Evolutionary conservation across 2,329 filamentous ascomycete genomes (phyloP), one percentile per base, ranked within the genome.

Genomic region (Hymenotorrendiella dingleyae): DNA sequence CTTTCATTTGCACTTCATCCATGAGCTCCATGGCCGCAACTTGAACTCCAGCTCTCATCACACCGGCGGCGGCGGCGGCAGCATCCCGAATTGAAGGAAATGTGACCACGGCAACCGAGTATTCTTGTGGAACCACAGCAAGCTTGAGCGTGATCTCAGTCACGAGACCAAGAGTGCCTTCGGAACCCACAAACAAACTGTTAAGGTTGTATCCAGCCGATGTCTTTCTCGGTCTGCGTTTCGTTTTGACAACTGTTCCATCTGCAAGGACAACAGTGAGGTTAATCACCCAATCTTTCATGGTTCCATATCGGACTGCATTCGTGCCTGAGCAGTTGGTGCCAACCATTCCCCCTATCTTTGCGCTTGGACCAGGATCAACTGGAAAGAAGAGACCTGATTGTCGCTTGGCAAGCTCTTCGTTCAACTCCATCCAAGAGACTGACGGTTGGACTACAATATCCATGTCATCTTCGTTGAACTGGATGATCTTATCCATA

Each of bases 381-480:
- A 94, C 82, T 1, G 90, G 90, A 60, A 95, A 94, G 67, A 95
- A 95, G 1, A 96, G 75, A 0, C 86, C 86, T 4, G 78, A 82
- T 28, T 77, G 72, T 63, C 84, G 78, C 57, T 85, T 80, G 36
- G 80, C 72, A 34, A 82, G 62, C 54, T 78, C 67, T 51, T 84
- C 79, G 56, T 96, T 96, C 45, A 96, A 67, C 40, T 85, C 80
- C 74, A 94, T 89, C 89, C 89, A 96, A n/a, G 84, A 83, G 8
- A 96, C 82, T 6, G 85, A 86, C 3, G 90, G 90, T 62, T 96
- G 90, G 3, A 96, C 88, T 4, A 94, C 86, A 37, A 95, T 74
- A 55, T 96, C 90, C 85, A 95, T 88, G 61, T 95, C 90, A 4
- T 86, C 83, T 53, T 85, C 82, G 62, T 94, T 84, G 43, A 95